Evolutionary conservation across 768 basidiomycete species (phyloP).

Genomic region (Lactarius vividus): DNA sequence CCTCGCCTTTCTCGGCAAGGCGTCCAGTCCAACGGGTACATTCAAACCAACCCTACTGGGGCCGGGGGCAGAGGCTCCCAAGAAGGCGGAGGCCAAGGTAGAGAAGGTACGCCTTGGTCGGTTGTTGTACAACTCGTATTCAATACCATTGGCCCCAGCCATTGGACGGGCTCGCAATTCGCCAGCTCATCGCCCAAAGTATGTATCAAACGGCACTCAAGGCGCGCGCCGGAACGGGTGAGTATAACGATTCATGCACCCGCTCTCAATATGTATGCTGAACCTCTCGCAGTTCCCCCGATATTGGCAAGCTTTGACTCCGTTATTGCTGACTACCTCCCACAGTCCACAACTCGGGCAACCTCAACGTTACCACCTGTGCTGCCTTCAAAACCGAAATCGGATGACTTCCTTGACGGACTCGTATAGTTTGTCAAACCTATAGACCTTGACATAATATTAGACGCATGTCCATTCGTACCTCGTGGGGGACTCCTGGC

Average conservation of each 20-base stretch:
- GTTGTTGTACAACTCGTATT: background rate
- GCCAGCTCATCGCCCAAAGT: conserved; percentile 60
- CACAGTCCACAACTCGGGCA: conserved; percentile 32
- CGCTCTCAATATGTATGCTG: background rate
- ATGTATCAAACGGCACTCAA: conserved; percentile 56
- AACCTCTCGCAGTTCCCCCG: conserved; percentile 38
- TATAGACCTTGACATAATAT: conserved; percentile 20
- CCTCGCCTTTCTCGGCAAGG: conserved; percentile 79
- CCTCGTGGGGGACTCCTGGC: background rate
- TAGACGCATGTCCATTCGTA: conserved; percentile 13
- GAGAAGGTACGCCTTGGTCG: conserved; percentile 30
- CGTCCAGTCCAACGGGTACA: conserved; percentile 73
- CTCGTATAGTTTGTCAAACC: conserved; percentile 10
- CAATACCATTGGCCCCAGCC: conserved; percentile 34
- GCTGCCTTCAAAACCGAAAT: conserved; percentile 26
- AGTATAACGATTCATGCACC: conserved; percentile 22
- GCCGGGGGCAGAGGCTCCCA: conserved; percentile 27
- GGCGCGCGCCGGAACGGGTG: conserved; percentile 46
- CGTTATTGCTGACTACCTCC: conserved; percentile 70
- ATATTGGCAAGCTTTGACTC: conserved; percentile 63
- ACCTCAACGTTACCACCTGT: conserved; percentile 22
- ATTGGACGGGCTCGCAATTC: conserved; percentile 63
- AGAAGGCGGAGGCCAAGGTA: conserved; percentile 39
- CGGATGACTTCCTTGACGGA: conserved; percentile 25
- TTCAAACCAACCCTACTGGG: conserved; percentile 47